phyloP scores from a whole-genome alignment of 306 rosid genomes.

The Cicer bijugum region DNA sequence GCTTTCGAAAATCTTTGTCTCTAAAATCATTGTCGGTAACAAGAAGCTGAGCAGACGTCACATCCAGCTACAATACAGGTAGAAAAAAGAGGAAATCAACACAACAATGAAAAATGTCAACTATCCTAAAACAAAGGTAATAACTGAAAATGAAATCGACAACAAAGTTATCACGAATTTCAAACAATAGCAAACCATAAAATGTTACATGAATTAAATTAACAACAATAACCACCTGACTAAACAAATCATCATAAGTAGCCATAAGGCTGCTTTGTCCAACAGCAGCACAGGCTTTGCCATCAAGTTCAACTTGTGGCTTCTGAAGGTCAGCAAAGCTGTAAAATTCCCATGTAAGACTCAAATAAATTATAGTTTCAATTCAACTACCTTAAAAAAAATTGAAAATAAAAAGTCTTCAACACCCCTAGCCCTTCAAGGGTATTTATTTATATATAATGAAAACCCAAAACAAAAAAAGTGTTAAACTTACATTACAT shows the following conservation, averaged over 20 bases:
- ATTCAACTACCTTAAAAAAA: slow-evolving; percentile 17
- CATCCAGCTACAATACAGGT: slow-evolving; percentile 70
- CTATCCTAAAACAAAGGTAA: background rate
- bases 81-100: slow-evolving; percentile 33
- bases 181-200: slow-evolving; percentile 14
- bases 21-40: slow-evolving; percentile 96
- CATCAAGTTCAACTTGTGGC: slow-evolving; percentile 93
- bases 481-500: background rate
- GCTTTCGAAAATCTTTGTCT: slow-evolving; percentile 87
- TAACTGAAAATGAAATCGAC: slow-evolving; percentile 16
- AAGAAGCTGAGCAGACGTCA: slow-evolving; percentile 95
- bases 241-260: slow-evolving; percentile 81
- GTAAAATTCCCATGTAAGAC: slow-evolving; percentile 39
- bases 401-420: background rate
- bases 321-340: slow-evolving; percentile 98
- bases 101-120: slow-evolving; percentile 31
- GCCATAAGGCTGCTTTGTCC: slow-evolving; percentile 97
- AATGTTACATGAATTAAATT: background rate
- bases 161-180: background rate
- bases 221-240: slow-evolving; percentile 81
- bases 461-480: slow-evolving; percentile 1
- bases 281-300: slow-evolving; percentile 99
- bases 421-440: background rate
- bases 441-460: background rate
- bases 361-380: slow-evolving; percentile 31